phyloP scores from a whole-genome alignment of 768 basidiomycete species.

The Mycena rosella region DNA sequence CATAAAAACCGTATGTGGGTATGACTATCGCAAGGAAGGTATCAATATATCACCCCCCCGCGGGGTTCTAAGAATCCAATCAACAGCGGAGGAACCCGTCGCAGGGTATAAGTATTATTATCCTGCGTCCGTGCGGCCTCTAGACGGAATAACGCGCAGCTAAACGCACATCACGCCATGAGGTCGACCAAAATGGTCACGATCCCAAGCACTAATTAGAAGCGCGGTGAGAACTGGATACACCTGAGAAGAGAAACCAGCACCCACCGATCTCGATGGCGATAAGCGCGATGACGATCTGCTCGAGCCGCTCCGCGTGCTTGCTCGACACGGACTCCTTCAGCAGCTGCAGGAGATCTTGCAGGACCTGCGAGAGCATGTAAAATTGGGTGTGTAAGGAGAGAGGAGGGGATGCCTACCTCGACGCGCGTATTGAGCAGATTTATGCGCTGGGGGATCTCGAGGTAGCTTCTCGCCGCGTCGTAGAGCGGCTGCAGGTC shows the following conservation, averaged over 20 bases:
- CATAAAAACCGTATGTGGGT: too few species aligned
- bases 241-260: background rate
- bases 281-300: conserved; percentile 93
- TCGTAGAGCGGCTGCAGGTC: conserved; percentile 96
- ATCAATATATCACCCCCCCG: too few species aligned
- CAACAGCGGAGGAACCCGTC: too few species aligned
- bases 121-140: too few species aligned
- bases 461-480: conserved; percentile 93
- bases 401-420: too few species aligned
- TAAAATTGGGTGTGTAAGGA: too few species aligned
- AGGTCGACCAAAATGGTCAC: conserved; percentile 92
- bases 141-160: too few species aligned
- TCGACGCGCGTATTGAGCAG: conserved; percentile 94
- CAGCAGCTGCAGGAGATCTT: conserved; percentile 95
- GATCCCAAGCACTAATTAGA: conserved; percentile 83
- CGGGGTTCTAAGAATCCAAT: too few species aligned
- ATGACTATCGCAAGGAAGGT: too few species aligned
- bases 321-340: conserved; percentile 95
- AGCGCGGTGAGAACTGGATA: conserved; percentile 16
- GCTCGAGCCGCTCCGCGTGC: conserved; percentile 92
- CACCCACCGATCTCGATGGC: conserved; percentile 85
- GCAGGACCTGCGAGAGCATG: conserved; percentile 85
- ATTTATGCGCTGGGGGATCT: conserved; percentile 94
- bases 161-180: conserved; percentile 56
- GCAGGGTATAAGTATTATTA: too few species aligned